A percentile compares a stretch with the other conserved stretches of the same genome.
These are phyloP conservation scores for Lyophyllum shimeji DNA, from an alignment of 768 basidiomycete genomes.

Conservation along the genomic window DNA sequence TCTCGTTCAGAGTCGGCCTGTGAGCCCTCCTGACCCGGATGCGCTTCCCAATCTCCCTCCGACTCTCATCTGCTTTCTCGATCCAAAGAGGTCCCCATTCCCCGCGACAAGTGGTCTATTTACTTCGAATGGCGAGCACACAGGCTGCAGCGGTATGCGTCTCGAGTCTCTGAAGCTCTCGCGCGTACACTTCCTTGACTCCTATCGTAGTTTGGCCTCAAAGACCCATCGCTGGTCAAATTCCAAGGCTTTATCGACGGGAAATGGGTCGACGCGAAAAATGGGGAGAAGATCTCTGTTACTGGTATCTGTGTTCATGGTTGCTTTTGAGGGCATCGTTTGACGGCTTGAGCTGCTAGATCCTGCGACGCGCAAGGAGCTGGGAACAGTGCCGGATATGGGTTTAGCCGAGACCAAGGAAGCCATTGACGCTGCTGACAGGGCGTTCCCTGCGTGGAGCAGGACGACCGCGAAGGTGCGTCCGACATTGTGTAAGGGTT, in stretches of 20 bases:
- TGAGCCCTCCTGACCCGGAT: slow-evolving; percentile 14
- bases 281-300: slow-evolving; percentile 70
- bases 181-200: neutral
- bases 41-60: slow-evolving; percentile 20
- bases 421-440: slow-evolving; percentile 80
- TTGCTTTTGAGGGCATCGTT: neutral
- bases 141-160: slow-evolving; percentile 37
- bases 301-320: slow-evolving; percentile 60
- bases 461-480: slow-evolving; percentile 82
- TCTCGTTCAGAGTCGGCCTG: neutral
- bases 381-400: slow-evolving; percentile 91
- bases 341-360: slow-evolving; percentile 45
- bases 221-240: slow-evolving; percentile 74
- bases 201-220: slow-evolving; percentile 63
- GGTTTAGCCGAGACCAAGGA: slow-evolving; percentile 77
- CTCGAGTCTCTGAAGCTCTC: neutral
- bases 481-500: neutral
- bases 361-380: slow-evolving; percentile 80
- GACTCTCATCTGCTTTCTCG: slow-evolving; percentile 24
- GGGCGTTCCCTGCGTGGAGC: slow-evolving; percentile 84
- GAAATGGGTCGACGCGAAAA: slow-evolving; percentile 81
- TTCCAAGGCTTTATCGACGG: slow-evolving; percentile 81
- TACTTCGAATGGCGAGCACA: slow-evolving; percentile 61
- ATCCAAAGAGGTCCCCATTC: slow-evolving; percentile 22
- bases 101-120: slow-evolving; percentile 2